A percentile compares a stretch with the other conserved stretches of the same genome.
Conservation (phyloP, 2,329 filamentous ascomycete genomes). For the Phyllosticta paracitricarpa region DNA sequence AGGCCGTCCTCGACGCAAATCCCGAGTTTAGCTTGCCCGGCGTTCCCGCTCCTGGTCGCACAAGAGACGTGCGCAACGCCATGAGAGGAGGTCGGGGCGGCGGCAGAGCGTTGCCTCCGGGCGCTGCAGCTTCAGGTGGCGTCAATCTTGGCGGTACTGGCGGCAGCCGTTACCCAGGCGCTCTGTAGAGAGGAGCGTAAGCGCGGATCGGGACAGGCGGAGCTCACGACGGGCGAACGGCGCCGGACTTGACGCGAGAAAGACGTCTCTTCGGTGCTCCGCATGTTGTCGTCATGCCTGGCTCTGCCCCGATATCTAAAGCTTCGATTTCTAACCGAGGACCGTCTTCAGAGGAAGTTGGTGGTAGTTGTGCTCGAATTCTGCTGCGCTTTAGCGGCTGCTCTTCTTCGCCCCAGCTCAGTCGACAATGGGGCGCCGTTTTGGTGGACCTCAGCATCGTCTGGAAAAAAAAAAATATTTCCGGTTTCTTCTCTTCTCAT, state of each 20-base stretch:
- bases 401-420: background rate
- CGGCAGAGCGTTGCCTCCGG: background rate
- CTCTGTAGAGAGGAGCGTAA: background rate
- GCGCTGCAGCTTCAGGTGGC: background rate
- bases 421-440: background rate
- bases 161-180: background rate
- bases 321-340: background rate
- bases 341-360: background rate
- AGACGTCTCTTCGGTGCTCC: background rate
- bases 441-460: background rate
- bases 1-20: constrained; percentile 67
- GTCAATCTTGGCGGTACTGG: background rate
- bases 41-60: constrained; percentile 23
- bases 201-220: background rate
- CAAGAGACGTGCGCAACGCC: constrained; percentile 16
- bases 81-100: background rate
- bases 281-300: no score
- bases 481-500: background rate
- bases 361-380: background rate
- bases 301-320: no score
- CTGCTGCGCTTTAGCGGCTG: background rate
- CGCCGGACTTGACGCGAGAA: background rate
- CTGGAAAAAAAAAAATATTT: background rate
- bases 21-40: constrained; percentile 73
- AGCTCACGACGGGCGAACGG: background rate